Evolutionary conservation across 495 filamentous ascomycete genomes (phyloP), one percentile per base, ranked within the genome.

Genomic region (Aspergillus leporis): DNA sequence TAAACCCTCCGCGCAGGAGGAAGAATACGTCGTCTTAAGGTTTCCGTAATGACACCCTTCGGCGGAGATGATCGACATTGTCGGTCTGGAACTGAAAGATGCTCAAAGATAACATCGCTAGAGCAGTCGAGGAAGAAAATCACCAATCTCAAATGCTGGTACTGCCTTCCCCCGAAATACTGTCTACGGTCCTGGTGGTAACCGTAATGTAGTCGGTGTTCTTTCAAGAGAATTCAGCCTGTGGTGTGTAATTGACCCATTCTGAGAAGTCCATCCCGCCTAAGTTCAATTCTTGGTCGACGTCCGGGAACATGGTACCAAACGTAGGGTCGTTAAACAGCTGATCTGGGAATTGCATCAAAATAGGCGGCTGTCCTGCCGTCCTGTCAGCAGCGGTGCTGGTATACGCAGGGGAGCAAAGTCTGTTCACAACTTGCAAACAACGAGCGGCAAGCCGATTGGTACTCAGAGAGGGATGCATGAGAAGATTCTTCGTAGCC

Each of bases 361-460:
- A 62, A 13, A 70, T 67, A 9, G 64, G 61, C 31, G 64, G 65
- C 31, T 63, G 58, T 32, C 63, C 61, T 7, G 51, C 53, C 1
- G 57, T 25, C 25, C 55, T 50, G 38, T 55, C 31, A 13, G 58
- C 36, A 19, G 58, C 40, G 9, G 64, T 23, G 25, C 51, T 56
- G 7, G 58, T 58, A 43, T 65, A 68, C 18, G 64, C 51, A 10
- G 78, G 72, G 8, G 76, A 69, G 48, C 74, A 69, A n/a, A 81
- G 72, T 32, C 75, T 67, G 49, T 78, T 74, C 50, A 81, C 69
- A 2, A 81, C 76, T 40, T 76, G 72, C 8, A 73, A 64, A 56
- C 76, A 81, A 50, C 78, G 75, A 14, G 66, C 63, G 19, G 78
- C 76, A 53, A 81, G 70, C 6, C 74, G 68, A 57, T 79, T 79